Percentiles rank a stretch among this genome's conserved stretches.
Evolutionary conservation across 805 yeast species (phyloP).

Genomic region (Yamadazyma kitorensis): DNA sequence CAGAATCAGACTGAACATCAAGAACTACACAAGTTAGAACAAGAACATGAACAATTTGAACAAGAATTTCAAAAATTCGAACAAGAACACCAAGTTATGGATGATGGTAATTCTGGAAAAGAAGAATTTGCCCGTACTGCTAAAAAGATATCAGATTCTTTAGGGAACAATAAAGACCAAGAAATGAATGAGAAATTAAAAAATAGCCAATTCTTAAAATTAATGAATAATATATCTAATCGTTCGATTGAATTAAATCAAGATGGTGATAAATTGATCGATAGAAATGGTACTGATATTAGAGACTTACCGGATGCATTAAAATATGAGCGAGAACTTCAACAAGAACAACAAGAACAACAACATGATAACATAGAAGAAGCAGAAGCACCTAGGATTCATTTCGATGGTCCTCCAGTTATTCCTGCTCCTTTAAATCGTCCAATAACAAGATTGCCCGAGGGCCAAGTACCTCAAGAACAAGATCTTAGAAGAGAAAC

Average conservation of each 20-base stretch:
- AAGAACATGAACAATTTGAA: constrained; percentile 25
- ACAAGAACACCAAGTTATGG: constrained; percentile 17
- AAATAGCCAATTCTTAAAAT: constrained; percentile 34
- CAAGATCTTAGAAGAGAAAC: not conserved
- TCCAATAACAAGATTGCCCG: not conserved
- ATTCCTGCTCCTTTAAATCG: too few relatives aligned
- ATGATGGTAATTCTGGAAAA: constrained; percentile 20
- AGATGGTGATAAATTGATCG: constrained; percentile 39
- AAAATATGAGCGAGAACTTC: constrained; percentile 5
- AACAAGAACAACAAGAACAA: constrained; percentile 2
- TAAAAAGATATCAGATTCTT: constrained; percentile 28
- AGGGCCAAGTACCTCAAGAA: not conserved
- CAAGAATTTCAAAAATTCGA: constrained; percentile 35
- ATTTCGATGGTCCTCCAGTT: not conserved
- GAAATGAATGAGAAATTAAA: too few relatives aligned
- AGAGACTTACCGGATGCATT: constrained; percentile 14
- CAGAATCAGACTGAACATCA: constrained; percentile 22
- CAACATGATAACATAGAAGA: not conserved
- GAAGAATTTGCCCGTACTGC: constrained; percentile 41
- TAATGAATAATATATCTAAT: constrained; percentile 38
- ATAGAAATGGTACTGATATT: constrained; percentile 34
- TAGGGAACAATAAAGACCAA: constrained; percentile 17
- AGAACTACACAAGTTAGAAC: constrained; percentile 24
- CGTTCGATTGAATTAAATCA: constrained; percentile 31
- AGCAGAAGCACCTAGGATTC: not conserved